Conservation (phyloP, 495 filamentous ascomycete genomes). For the Penicillium angulare region DNA sequence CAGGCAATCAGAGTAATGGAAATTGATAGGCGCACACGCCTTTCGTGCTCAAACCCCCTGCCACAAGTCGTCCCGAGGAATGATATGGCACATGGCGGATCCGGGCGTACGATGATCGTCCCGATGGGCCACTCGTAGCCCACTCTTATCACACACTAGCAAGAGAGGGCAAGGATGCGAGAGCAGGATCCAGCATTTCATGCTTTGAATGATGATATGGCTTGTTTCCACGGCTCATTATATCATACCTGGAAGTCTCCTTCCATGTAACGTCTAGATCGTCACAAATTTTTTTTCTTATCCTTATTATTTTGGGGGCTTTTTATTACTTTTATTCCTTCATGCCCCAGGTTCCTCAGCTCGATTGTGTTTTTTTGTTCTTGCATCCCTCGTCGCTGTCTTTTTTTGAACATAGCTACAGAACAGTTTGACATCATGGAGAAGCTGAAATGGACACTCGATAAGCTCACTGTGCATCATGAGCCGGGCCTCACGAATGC, state of each 20-base stretch:
- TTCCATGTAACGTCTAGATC: not conserved
- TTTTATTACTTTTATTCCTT: not conserved
- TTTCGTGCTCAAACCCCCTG: conserved; percentile 12
- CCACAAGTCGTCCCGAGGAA: not conserved
- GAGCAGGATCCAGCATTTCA: conserved; percentile 5
- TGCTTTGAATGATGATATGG: conserved; percentile 9
- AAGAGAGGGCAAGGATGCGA: conserved; percentile 7
- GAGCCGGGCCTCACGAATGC: conserved; percentile 79
- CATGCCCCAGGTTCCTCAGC: not conserved
- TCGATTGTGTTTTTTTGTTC: not conserved
- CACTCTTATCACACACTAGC: conserved; percentile 13
- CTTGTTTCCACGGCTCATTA: conserved; percentile 11
- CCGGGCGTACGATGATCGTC: conserved; percentile 10
- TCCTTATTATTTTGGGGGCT: not conserved
- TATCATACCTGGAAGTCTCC: conserved; percentile 11
- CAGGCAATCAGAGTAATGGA: conserved; percentile 13
- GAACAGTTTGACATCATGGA: conserved; percentile 19
- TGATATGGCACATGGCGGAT: conserved; percentile 9
- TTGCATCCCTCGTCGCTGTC: not conserved
- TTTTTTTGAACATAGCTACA: not conserved
- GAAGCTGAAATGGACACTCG: conserved; percentile 29
- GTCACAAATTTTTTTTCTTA: not conserved
- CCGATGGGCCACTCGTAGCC: conserved; percentile 3
- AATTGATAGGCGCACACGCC: conserved; percentile 16
- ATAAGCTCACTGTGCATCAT: conserved; percentile 65